These are phyloP conservation scores for Wickerhamomyces bisporus DNA, from an alignment of 805 yeast genomes.

Conservation along the genomic window DNA sequence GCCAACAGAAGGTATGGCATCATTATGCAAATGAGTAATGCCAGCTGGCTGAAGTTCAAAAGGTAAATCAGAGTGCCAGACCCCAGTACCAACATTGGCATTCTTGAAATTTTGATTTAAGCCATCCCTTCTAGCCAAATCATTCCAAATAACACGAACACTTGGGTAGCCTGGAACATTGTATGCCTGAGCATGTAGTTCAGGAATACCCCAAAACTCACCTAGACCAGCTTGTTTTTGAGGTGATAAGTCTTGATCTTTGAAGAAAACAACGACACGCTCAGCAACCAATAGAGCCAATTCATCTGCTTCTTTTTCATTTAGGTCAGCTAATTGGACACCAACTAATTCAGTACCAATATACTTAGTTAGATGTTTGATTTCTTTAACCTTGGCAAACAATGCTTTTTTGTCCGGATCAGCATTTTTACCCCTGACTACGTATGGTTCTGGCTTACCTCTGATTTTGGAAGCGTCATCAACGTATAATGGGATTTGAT, in stretches of 20 bases:
- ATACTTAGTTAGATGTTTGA: constrained; percentile 36
- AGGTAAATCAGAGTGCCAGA: constrained; percentile 43
- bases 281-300: constrained; percentile 42
- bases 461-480: constrained; percentile 35
- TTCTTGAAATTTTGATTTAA: constrained; percentile 6
- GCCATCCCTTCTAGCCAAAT: constrained; percentile 28
- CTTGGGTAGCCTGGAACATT: constrained; percentile 30
- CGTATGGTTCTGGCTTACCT: constrained; percentile 26
- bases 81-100: constrained; percentile 28
- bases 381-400: constrained; percentile 34
- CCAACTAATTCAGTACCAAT: constrained; percentile 46
- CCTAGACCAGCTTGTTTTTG: constrained; percentile 26
- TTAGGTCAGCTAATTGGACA: constrained; percentile 36
- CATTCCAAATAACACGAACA: constrained; percentile 30
- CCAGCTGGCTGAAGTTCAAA: constrained; percentile 54
- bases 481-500: constrained; percentile 29
- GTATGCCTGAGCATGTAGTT: constrained; percentile 32
- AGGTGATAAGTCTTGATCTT: constrained; percentile 41
- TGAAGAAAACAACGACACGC: constrained; percentile 44
- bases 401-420: constrained; percentile 37
- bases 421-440: constrained; percentile 30
- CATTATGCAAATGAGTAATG: constrained; percentile 45
- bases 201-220: constrained; percentile 20
- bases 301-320: constrained; percentile 39
- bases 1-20: constrained; percentile 43